Conservation (phyloP, 305 asterid genomes). For the Fraxinus sp. region DNA sequence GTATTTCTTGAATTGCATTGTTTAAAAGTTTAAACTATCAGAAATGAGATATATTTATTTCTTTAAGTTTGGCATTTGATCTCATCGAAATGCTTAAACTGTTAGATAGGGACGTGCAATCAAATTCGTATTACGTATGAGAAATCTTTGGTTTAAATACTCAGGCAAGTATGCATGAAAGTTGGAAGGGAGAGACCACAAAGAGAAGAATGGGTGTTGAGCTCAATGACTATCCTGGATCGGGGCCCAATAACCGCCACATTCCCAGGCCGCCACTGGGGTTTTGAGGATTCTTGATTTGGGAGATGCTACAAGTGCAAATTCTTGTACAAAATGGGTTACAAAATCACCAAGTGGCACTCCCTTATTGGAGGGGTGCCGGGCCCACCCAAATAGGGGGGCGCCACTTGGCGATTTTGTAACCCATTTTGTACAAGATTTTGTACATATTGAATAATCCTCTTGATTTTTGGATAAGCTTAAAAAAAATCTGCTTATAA, state of each 20-base stretch:
- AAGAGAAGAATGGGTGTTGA: constrained; percentile 43
- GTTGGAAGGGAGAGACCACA: neutral
- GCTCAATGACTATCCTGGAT: constrained; percentile 61
- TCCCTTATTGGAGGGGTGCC: too few relatives aligned
- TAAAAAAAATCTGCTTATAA: neutral
- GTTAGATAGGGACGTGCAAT: neutral
- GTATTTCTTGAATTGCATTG: neutral
- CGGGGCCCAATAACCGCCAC: constrained; percentile 66
- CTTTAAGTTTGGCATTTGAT: neutral
- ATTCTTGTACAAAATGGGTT: too few relatives aligned
- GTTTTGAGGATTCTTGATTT: neutral
- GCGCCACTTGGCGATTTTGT: too few relatives aligned
- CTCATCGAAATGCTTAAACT: neutral
- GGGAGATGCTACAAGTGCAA: too few relatives aligned
- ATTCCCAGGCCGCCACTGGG: constrained; percentile 49
- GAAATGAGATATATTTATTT: neutral
- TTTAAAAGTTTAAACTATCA: too few relatives aligned
- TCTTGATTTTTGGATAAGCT: neutral
- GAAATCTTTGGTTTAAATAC: neutral
- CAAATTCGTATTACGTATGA: neutral
- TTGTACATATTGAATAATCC: too few relatives aligned
- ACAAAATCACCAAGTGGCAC: too few relatives aligned
- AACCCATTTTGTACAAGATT: too few relatives aligned
- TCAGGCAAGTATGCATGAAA: constrained; percentile 23
- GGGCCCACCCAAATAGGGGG: too few relatives aligned